Base-by-base conservation (phyloP, 2,329 filamentous ascomycete genomes). In the Davidsoniella virescens region DNA sequence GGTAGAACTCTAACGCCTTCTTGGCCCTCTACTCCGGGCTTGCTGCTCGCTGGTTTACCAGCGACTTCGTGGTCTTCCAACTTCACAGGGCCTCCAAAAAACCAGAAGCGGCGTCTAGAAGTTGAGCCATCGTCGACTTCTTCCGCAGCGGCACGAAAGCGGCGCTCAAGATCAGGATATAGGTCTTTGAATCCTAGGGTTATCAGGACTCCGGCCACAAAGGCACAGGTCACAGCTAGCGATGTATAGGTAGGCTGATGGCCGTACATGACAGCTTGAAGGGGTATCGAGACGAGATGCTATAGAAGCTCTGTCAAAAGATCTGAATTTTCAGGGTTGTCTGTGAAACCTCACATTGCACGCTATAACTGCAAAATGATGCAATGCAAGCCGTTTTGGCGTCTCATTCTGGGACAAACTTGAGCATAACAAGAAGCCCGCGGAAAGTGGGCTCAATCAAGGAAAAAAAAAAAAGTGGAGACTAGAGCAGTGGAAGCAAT, bases 171-270 rank as follows among this genome's bases (percentile, higher is more conserved):
- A 57, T 86, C 81, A 1, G 83, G 80, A 58, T 87, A 88, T 37
- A 88, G 64, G 61, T 90, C 84, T 64, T 87, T 87, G 67, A 86
- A 79, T 52, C 82, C 81, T 2, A 92, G 65, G 0, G 86, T 87
- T 51, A 88, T 64, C 47, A 87, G 67, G 49, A 87, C 72, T 41
- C 88, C 87, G 8, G 84, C 73, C n/a, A 81, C 63, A 59, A 95
- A 94, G 59, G 84, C 83, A 17, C 79, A 67, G 51, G 77, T 71
- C 40, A 87, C 63, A 54, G 82, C 85, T 25, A 80, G 75, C 3
- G 73, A 72, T 63, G 77, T 74, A 60, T 80, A 81, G 54, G 70
- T 72, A 23, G 76, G 75, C 55, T 81, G 75, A 57, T 78, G 70
- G 59, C 69, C 75, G 51, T 80, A 73, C 77, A 81, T 81, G 54